A percentile compares a stretch with the other conserved stretches of the same genome.
phyloP scores from a whole-genome alignment of 495 filamentous ascomycete genomes.

The Neurospora sp. region DNA sequence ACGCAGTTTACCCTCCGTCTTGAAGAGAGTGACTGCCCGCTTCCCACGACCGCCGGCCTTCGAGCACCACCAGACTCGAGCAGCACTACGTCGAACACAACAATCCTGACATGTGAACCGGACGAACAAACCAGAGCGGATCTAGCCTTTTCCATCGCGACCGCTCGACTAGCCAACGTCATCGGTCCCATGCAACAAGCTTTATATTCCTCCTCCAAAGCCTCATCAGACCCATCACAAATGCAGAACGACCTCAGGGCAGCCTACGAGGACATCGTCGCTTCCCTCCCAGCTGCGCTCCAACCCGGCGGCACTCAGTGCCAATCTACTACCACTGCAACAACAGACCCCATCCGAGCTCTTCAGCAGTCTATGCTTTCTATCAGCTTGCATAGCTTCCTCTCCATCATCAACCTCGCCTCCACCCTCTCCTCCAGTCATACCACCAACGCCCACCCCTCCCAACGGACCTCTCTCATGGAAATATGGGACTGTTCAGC shows the following conservation, averaged over 20 bases:
- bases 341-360: slow-evolving; percentile 1
- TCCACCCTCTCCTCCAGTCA: not conserved
- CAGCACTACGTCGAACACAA: not conserved
- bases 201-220: not conserved
- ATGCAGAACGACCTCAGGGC: slow-evolving; percentile 4
- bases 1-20: slow-evolving; percentile 6
- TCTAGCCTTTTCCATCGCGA: slow-evolving; percentile 3
- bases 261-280: slow-evolving; percentile 1
- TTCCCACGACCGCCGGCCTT: slow-evolving; percentile 2
- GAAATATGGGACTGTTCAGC: slow-evolving; percentile 13
- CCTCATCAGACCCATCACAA: not conserved
- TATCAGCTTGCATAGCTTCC: slow-evolving; percentile 6
- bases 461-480: slow-evolving; percentile 6
- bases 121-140: slow-evolving; percentile 2
- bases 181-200: slow-evolving; percentile 9
- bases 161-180: slow-evolving; percentile 7
- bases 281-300: not conserved
- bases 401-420: slow-evolving; percentile 4
- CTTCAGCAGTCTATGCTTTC: slow-evolving; percentile 11
- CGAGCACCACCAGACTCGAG: not conserved
- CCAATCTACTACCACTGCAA: too few species aligned
- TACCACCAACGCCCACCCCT: not conserved
- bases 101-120: not conserved
- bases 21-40: slow-evolving; percentile 13
- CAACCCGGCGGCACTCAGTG: not conserved